phyloP scores from a whole-genome alignment of 2,329 filamentous ascomycete species.

The Atkinsonella hypoxylon region DNA sequence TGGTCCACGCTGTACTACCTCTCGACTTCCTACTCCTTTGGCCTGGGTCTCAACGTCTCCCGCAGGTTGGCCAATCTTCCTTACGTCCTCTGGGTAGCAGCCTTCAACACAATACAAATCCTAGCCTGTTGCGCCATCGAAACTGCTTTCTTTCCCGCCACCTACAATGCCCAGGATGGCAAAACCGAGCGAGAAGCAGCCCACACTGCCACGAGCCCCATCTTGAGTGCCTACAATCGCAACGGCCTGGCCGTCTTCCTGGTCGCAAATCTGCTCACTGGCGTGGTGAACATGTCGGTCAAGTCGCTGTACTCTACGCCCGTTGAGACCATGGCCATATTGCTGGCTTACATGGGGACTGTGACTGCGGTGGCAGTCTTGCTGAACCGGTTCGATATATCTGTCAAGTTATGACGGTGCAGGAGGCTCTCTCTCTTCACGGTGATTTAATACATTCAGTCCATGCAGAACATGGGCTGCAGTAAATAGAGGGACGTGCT shows the following conservation, averaged over 20 bases:
- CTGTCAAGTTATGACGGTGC: conserved; percentile 49
- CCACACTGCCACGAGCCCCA: conserved; percentile 59
- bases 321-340: conserved; percentile 55
- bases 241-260: conserved; percentile 82
- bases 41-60: conserved; percentile 66
- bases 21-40: conserved; percentile 55
- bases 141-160: conserved; percentile 61
- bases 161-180: conserved; percentile 45
- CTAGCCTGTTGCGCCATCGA: conserved; percentile 69
- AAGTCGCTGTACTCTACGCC: conserved; percentile 64
- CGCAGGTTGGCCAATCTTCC: conserved; percentile 85
- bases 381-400: conserved; percentile 54
- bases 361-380: conserved; percentile 57
- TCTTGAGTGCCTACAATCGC: conserved; percentile 77
- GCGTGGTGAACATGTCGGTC: conserved; percentile 75
- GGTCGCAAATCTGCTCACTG: conserved; percentile 79
- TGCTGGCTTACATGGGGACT: conserved; percentile 58
- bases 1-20: conserved; percentile 64
- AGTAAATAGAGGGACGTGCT: too few relatives aligned
- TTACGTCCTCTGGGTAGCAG: conserved; percentile 85
- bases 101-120: conserved; percentile 80
- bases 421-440: too few relatives aligned
- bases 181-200: conserved; percentile 52
- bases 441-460: too few relatives aligned
- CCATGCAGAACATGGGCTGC: too few relatives aligned